Evolutionary conservation across 345 rosid species (phyloP), one percentile per base, ranked within the genome.

Genomic region (Eucalyptus brandiana): DNA sequence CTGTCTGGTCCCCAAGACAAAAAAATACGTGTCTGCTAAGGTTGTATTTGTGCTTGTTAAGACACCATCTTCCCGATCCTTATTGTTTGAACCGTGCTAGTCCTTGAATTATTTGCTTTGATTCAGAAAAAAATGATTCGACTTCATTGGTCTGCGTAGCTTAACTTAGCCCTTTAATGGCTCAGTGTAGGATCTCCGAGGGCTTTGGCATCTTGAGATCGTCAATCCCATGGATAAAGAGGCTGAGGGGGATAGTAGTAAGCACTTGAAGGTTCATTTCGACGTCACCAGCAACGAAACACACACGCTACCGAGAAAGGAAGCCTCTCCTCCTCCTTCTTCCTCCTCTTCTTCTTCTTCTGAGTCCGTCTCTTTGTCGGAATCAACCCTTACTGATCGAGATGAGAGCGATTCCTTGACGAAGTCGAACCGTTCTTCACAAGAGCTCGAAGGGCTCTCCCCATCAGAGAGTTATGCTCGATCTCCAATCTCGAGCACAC

Each of bases 341-440:
- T 60, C 69, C 48, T 90, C 93, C 40, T 81, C 88, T 8, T 92
- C 93, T 50, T 81, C 93, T 50, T 81, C 91, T 88, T 30, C 58
- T 14, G 81, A 92, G 9, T 45, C 89, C 37, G 86, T 88, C 47
- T 92, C 92, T n/a, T 91, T 92, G 32, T 91, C 88, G 37, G 94
- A 89, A 40, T 89, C 90, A 48, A 89, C 90, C 53, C 54, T 89
- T 44, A 89, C 90, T 11, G 88, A 86, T 16, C 87, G 80, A 53
- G 90, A 69, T 30, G 80, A 58, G 18, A 12, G 28, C 2, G 76
- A 89, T n/a, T 19, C 45, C 69, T 45, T 49, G 86, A 30, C 69
- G 30, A 62, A 34, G 1, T 87, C 83, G 4, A 30, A 30, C n/a
- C 5, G 12, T 50, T 50, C 53, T 50, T 51, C 65, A 12, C 81